A percentile compares a stretch with the other conserved stretches of the same genome.
These are phyloP conservation scores for Talaromyces sp. DNA, from an alignment of 2,329 filamentous ascomycete genomes.

Conservation along the genomic window DNA sequence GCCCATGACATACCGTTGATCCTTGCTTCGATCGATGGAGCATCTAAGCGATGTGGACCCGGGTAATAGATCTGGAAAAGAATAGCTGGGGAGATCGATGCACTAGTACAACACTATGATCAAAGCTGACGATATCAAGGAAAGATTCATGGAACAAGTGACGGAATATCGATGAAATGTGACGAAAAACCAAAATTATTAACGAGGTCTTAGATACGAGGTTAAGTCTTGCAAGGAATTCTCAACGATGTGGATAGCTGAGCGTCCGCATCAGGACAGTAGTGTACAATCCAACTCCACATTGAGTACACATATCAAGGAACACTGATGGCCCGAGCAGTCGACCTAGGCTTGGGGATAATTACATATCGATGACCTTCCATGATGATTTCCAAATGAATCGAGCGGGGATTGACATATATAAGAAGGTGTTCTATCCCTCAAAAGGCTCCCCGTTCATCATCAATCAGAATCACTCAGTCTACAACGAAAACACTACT, in stretches of 20 bases:
- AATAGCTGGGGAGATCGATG: background rate
- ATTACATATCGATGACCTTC: background rate
- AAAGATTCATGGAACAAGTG: background rate
- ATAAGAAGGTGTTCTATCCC: background rate
- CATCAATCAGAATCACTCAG: background rate
- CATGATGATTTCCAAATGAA: background rate
- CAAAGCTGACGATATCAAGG: background rate
- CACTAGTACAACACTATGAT: background rate
- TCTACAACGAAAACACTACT: background rate
- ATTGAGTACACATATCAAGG: background rate
- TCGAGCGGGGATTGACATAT: background rate
- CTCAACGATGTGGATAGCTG: background rate
- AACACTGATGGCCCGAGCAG: background rate
- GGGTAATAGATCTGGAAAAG: constrained; percentile 2
- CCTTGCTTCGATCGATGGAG: background rate
- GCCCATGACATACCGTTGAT: background rate
- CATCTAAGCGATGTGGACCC: background rate
- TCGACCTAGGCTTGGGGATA: background rate
- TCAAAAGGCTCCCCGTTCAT: background rate
- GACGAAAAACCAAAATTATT: background rate
- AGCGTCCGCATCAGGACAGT: background rate
- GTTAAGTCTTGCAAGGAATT: too few relatives aligned
- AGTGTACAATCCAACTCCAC: background rate
- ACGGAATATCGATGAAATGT: background rate
- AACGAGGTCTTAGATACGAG: background rate